Evolutionary conservation across 1,139 yeast genomes (phyloP).

Genomic region (Hanseniaspora sp.): DNA sequence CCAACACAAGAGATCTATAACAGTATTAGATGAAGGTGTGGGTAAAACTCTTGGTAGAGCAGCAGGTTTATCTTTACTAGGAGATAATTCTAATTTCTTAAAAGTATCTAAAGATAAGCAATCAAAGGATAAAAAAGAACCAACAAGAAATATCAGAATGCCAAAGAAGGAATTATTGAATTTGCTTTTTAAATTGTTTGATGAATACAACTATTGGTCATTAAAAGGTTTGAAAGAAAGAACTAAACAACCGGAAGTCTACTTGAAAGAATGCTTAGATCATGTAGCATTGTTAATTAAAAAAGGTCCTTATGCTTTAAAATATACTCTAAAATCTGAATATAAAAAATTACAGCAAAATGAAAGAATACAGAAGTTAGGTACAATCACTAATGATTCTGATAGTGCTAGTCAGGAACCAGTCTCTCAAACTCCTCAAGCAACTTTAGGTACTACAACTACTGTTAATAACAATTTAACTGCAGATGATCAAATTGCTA

Average conservation of each 20-base stretch:
- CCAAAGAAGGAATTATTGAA: conserved; percentile 88
- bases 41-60: conserved; percentile 81
- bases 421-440: conserved; percentile 11
- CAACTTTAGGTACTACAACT: conserved; percentile 17
- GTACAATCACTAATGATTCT: conserved; percentile 45
- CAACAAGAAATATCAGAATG: conserved; percentile 86
- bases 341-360: conserved; percentile 71
- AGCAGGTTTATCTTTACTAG: conserved; percentile 57
- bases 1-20: conserved; percentile 58
- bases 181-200: conserved; percentile 74
- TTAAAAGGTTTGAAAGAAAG: conserved; percentile 87
- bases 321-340: conserved; percentile 81
- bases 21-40: conserved; percentile 68
- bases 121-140: conserved; percentile 34
- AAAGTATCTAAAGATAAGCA: conserved; percentile 36
- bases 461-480: conserved; percentile 9
- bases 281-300: conserved; percentile 80
- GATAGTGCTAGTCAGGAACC: conserved; percentile 34
- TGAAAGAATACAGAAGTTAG: conserved; percentile 57
- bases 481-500: conserved; percentile 17
- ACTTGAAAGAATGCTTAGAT: conserved; percentile 80
- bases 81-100: conserved; percentile 56
- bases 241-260: conserved; percentile 91
- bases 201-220: conserved; percentile 94
- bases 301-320: conserved; percentile 91